Evolutionary conservation across 306 rosid genomes (phyloP), one percentile per base, ranked within the genome.

Genomic region (Cucumis melo): DNA sequence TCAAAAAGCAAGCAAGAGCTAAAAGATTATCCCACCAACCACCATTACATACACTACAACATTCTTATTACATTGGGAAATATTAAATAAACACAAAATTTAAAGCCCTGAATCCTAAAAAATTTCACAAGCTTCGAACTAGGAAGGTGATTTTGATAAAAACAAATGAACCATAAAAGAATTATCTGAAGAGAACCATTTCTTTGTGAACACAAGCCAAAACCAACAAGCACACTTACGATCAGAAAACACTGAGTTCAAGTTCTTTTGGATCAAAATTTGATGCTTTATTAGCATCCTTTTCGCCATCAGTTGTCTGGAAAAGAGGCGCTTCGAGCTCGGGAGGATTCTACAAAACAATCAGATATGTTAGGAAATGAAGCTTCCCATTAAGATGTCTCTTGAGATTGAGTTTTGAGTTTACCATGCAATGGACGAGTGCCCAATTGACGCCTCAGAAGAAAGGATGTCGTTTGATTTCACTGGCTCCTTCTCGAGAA

Each of bases 381-480:
- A 44, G 14, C 42, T 34, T 63, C 46, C 39, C 23, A 32, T 12
- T 54, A 42, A 78, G n/a, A 68, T 12, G 11, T 67, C 34, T 12
- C 34, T 63, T 61, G 13, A 76, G 51, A 41, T 24, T 71, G 13
- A 8, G 76, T 53, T 79, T 50, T 32, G 34, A 2, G 70, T 59
- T 65, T 90, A 94, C 99, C 97, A 51, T 85, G 91, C 86, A 84
- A 74, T 97, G 99, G 79, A 94, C 81, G 27, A 94, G 91, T 44
- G 99, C 92, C 99, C 99, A 94, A 77, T 88, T 90, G 86, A 94
- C 32, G 55, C 91, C 89, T 4, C 83, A 78, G 81, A 94, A 94
- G 87, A 94, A 94, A 12, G 99, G 87, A 55, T 92, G 99, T 10
- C 83, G 63, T 82, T 94, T 94, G 59, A 94, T 85, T 87, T 94